Conservation (phyloP, 148 eudicot species). For the Fagopyrum esculentum region DNA sequence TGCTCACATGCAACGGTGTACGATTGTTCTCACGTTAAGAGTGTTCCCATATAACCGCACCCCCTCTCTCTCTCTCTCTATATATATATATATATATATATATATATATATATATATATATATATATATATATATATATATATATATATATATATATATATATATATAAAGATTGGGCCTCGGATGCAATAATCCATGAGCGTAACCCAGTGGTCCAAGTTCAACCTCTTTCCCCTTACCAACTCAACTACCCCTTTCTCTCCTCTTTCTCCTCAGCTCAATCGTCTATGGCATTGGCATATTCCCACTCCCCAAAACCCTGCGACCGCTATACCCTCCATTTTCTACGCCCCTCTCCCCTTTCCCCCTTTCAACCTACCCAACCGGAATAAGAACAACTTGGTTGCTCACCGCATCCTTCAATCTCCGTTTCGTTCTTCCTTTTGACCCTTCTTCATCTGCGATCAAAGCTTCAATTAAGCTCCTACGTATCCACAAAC, state of each 20-base stretch:
- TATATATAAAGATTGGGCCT: too few species aligned
- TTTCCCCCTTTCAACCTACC: neutral
- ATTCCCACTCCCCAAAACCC: constrained; percentile 1
- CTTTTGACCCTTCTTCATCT: neutral
- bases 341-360: neutral
- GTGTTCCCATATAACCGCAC: too few species aligned
- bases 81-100: too few species aligned
- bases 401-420: neutral
- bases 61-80: too few species aligned
- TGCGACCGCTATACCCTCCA: neutral
- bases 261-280: neutral
- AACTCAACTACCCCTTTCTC: constrained; percentile 1
- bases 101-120: too few species aligned
- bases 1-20: too few species aligned
- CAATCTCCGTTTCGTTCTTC: neutral
- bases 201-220: neutral
- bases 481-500: neutral
- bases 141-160: too few species aligned
- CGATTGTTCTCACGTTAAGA: too few species aligned
- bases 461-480: constrained; percentile 7
- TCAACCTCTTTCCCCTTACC: neutral
- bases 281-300: neutral
- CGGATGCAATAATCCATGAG: too few species aligned
- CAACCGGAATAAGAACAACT: neutral
- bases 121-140: too few species aligned